Evolutionary conservation across 768 basidiomycete species (phyloP), one percentile per base, ranked within the genome.

Genomic region (Cantharellus anzutake): DNA sequence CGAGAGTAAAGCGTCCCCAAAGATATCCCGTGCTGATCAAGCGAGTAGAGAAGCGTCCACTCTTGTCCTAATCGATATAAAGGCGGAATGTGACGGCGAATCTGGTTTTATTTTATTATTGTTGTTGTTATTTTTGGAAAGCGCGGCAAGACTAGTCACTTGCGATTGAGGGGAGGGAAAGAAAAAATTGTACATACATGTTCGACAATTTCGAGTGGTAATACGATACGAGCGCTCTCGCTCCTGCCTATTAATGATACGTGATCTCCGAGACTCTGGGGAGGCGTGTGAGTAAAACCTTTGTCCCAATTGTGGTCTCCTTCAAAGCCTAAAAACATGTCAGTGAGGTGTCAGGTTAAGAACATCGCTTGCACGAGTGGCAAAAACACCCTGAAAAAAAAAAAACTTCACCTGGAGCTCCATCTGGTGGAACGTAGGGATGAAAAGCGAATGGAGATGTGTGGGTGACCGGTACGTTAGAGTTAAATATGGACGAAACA

Each of bases 11-110:
- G 76, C 0, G 94, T 96, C 51, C 84, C 81, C 11, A 97, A 75
- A 7, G 90, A 93, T 51, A 93, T 91, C 0, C 94, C 94, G 64
- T 98, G 86, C 66, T 96, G 92, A 66, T 98, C 94, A 16, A 96
- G 76, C 14, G 89, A 92, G 71, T 93, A 92, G 3, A 91, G 71
- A 0, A 93, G 77, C 0, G 77, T 77, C 91, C 91, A 94, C 38
- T 75, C 71, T 4, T 75, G 73, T 0, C 83, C 76, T 16, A 93
- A 78, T 3, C 84, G 82, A 1, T 79, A 74, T 3, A 92, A 76
- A 0, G 87, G 80, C 0, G 89, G 84, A 1, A 93, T 75, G 60
- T 81, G 74, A 1, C 80, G 70, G 0, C 86, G 82, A 35, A 92
- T 72, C 87, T 90, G 20, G 20, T 58, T n/a, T 16, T 2, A 53